Conservation (phyloP, 306 rosid genomes). For the Dryas alaskensis region DNA sequence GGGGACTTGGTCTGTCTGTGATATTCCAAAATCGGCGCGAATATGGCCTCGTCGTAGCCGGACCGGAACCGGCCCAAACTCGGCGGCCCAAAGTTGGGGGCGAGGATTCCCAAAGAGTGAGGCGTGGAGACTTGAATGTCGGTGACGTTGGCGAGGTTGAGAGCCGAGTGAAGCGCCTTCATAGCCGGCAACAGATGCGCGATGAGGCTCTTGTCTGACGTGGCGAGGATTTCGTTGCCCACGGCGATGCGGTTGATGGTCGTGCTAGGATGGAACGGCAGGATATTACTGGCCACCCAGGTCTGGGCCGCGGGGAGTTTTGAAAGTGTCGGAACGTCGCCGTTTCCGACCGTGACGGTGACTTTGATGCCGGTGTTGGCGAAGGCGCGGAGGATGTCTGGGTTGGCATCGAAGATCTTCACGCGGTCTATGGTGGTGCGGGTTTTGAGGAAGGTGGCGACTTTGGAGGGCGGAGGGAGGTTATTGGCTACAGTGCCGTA, state of each 20-base stretch:
- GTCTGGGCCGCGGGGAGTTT: constrained; percentile 56
- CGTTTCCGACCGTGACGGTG: constrained; percentile 59
- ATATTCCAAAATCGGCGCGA: constrained; percentile 65
- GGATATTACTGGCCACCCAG: constrained; percentile 57
- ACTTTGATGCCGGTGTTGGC: constrained; percentile 57
- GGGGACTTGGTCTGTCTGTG: constrained; percentile 62
- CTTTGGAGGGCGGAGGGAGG: constrained; percentile 67
- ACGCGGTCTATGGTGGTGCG: constrained; percentile 67
- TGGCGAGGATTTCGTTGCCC: constrained; percentile 85
- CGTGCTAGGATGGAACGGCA: constrained; percentile 59
- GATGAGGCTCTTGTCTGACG: constrained; percentile 67
- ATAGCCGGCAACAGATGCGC: constrained; percentile 73
- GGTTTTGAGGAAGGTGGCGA: constrained; percentile 67
- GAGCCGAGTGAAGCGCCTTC: constrained; percentile 52
- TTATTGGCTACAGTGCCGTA: constrained; percentile 80
- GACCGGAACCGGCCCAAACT: constrained; percentile 57
- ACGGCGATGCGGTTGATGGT: constrained; percentile 59
- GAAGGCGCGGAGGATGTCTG: constrained; percentile 62
- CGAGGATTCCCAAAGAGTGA: constrained; percentile 74
- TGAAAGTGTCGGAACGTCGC: constrained; percentile 59
- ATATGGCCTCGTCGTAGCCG: constrained; percentile 59
- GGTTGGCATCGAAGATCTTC: constrained; percentile 69
- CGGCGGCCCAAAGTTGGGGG: constrained; percentile 64
- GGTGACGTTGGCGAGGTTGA: constrained; percentile 48
- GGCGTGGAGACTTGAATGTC: constrained; percentile 57